phyloP scores from a whole-genome alignment of 257 asterid species.

The Petunia axillaris region DNA sequence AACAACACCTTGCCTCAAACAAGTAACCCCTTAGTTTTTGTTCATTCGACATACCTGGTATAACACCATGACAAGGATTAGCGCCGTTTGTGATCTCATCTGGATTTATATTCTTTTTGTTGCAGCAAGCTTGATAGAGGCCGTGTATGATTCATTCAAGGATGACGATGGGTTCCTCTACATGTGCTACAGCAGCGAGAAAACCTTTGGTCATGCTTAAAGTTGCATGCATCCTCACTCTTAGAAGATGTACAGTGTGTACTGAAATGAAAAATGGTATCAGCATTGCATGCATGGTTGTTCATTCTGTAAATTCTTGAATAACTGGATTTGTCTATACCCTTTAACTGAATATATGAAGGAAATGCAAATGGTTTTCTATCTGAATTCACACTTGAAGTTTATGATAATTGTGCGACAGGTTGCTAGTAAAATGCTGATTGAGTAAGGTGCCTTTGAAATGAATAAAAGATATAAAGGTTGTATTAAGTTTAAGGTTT shows the following conservation, averaged over 20 bases:
- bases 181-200: constrained; percentile 98
- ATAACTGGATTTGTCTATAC: not conserved
- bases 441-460: not conserved
- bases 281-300: constrained; percentile 10
- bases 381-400: not conserved
- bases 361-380: not conserved
- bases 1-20: constrained; percentile 90
- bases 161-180: constrained; percentile 92
- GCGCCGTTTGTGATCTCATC: not conserved
- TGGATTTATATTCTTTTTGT: not conserved
- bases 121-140: constrained; percentile 82
- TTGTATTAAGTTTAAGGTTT: not conserved
- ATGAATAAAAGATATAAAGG: constrained; percentile 15
- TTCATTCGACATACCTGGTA: not conserved
- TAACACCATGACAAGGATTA: not conserved
- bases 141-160: constrained; percentile 66
- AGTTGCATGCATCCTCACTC: not conserved
- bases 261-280: constrained; percentile 13
- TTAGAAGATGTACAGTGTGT: constrained; percentile 2
- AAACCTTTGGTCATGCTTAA: constrained; percentile 63
- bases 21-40: constrained; percentile 44
- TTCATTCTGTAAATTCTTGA: constrained; percentile 10
- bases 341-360: not conserved
- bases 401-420: not conserved
- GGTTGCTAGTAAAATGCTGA: constrained; percentile 10